Evolutionary conservation across 257 asterid genomes (phyloP).

Genomic region (Galeopsis tetrahit): DNA sequence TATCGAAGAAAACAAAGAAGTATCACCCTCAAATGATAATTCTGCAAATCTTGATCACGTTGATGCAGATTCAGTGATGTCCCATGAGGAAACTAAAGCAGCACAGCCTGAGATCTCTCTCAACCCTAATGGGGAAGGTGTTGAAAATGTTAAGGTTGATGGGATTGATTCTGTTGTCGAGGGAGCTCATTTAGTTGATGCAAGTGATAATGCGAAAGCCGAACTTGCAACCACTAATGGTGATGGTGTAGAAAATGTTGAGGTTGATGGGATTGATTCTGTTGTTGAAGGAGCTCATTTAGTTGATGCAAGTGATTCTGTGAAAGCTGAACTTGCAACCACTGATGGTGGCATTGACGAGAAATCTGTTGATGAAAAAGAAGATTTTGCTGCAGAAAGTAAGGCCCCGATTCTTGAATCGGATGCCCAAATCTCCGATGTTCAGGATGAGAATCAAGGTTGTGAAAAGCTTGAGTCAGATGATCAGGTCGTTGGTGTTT

Average conservation of each 20-base stretch:
- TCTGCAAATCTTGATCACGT: slow-evolving; percentile 31
- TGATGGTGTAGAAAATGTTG: slow-evolving; percentile 9
- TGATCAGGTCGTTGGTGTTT: slow-evolving; percentile 25
- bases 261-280: slow-evolving; percentile 27
- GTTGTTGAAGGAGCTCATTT: slow-evolving; percentile 34
- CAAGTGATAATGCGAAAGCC: neutral
- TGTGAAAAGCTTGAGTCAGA: slow-evolving; percentile 29
- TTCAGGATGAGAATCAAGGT: slow-evolving; percentile 30
- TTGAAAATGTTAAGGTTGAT: slow-evolving; percentile 19
- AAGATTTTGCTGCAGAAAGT: slow-evolving; percentile 35
- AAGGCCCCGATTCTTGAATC: slow-evolving; percentile 33
- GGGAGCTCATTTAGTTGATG: slow-evolving; percentile 35
- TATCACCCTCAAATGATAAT: slow-evolving; percentile 29
- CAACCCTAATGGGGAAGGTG: slow-evolving; percentile 27
- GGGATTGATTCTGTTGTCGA: slow-evolving; percentile 26
- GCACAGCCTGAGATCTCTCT: slow-evolving; percentile 6
- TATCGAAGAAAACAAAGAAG: slow-evolving; percentile 32
- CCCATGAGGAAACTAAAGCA: slow-evolving; percentile 34
- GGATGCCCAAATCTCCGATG: slow-evolving; percentile 38
- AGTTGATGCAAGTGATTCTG: slow-evolving; percentile 18
- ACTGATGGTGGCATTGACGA: slow-evolving; percentile 24
- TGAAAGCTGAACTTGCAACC: slow-evolving; percentile 12
- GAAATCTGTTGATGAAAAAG: slow-evolving; percentile 30
- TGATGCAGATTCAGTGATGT: slow-evolving; percentile 28
- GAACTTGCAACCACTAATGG: slow-evolving; percentile 26